Conservation (phyloP, 1,139 yeast species). For the Yamadazyma spencermartinsiae region DNA sequence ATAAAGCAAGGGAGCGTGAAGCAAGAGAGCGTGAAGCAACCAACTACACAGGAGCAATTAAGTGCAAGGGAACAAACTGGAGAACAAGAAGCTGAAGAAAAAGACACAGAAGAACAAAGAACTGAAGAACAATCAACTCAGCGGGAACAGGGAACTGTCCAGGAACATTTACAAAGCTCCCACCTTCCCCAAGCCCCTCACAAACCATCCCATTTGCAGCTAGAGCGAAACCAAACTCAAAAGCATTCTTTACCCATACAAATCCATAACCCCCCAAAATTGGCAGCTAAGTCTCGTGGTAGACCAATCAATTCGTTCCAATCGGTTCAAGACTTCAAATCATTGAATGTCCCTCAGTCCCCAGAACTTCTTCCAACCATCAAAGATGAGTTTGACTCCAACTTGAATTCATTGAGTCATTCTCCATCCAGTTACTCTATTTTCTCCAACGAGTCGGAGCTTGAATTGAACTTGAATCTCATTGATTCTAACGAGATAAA, state of each 20-base stretch:
- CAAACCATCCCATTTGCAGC: too few relatives aligned
- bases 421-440: conserved; percentile 31
- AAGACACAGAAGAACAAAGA: too few relatives aligned
- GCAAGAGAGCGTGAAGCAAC: too few relatives aligned
- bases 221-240: too few relatives aligned
- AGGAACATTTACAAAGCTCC: too few relatives aligned
- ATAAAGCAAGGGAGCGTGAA: conserved; percentile 4
- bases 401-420: conserved; percentile 23
- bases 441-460: conserved; percentile 30
- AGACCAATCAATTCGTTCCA: conserved; percentile 2
- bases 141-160: too few relatives aligned
- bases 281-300: too few relatives aligned
- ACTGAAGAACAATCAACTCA: too few relatives aligned
- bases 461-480: conserved; percentile 12
- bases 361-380: conserved; percentile 9
- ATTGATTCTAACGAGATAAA: conserved; percentile 17
- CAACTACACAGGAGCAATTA: too few relatives aligned
- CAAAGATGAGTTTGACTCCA: conserved; percentile 12
- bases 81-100: too few relatives aligned
- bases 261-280: conserved; percentile 8
- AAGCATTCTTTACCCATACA: conserved; percentile 1
- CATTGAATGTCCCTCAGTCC: conserved; percentile 6
- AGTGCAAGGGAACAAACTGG: too few relatives aligned
- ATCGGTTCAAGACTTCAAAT: not conserved
- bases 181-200: too few relatives aligned